A percentile compares a stretch with the other conserved stretches of the same genome.
Evolutionary conservation across 140 eudicot genomes (phyloP).

Genomic region (Senecio squalidus): DNA sequence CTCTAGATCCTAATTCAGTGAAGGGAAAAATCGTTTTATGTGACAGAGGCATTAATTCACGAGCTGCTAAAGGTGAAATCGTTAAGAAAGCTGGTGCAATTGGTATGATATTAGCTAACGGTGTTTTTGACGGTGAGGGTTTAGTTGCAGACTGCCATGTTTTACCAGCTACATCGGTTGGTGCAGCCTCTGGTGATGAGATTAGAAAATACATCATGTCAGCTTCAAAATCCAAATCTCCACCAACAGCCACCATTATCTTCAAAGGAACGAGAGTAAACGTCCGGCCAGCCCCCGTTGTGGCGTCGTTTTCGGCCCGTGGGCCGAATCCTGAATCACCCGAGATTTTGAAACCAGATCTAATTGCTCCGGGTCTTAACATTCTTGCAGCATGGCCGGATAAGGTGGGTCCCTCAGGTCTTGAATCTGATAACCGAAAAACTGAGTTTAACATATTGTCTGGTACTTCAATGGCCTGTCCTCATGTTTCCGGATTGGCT

Average conservation of each 20-base stretch:
- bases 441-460: conserved; percentile 85
- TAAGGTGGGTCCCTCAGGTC: conserved; percentile 73
- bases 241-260: conserved; percentile 56
- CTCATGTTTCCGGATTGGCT: conserved; percentile 85
- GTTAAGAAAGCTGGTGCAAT: conserved; percentile 86
- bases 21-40: conserved; percentile 81
- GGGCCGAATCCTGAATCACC: conserved; percentile 93
- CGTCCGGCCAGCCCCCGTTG: conserved; percentile 82
- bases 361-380: conserved; percentile 89
- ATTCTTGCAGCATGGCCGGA: conserved; percentile 96
- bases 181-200: conserved; percentile 64
- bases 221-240: conserved; percentile 23
- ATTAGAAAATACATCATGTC: conserved; percentile 58
- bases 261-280: conserved; percentile 67
- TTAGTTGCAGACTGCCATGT: conserved; percentile 91
- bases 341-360: conserved; percentile 80
- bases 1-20: conserved; percentile 50
- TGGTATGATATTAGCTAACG: conserved; percentile 90
- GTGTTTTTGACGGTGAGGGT: conserved; percentile 93
- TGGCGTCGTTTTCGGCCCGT: conserved; percentile 89
- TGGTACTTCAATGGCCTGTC: conserved; percentile 97
- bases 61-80: conserved; percentile 81
- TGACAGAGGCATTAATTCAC: conserved; percentile 83
- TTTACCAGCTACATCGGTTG: conserved; percentile 77
- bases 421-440: conserved; percentile 53